Base-by-base conservation (phyloP, 192 early-diverging fungal species). In the Backusella psychrophila region DNA sequence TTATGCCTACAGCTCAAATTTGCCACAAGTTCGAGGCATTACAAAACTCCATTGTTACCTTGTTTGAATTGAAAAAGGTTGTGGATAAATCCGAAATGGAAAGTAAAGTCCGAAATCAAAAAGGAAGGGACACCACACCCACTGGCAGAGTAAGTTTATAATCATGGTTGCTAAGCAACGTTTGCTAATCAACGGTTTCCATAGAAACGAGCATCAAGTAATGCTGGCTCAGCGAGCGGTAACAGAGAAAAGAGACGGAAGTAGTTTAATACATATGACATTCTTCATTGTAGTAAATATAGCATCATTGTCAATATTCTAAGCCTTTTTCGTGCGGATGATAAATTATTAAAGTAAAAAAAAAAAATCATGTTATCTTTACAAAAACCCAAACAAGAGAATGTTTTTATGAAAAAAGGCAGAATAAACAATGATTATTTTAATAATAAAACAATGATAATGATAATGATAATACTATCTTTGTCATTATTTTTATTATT, bases 1-100 rank as follows among this genome's bases (percentile, higher is more conserved):
- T 88, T 7, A 96, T 98, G 92, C 91, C 93, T 5, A 98, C 95
- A 4, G 89, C 87, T 14, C 85, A 86, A 0, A 91, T 98, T 23
- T 94, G 93, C 80, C 87, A 90, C 31, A 91, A 91, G 72, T 96
- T 92, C 79, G 93, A 94, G 65, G 88, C 89, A 59, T 80, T 98
- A 66, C 90, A 92, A 71, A 84, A 86, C 53, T 92, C 91, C 12
- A 91, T 96, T 69, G 81, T 94, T 49, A 88, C 82, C 29, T 78
- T 97, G 76, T 80, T 96, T 67, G 97, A 98, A 74, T 81, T 94
- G 66, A 96, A 95, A 79, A 93, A 93, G 75, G 84, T 87, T 7
- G 90, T 89, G 1, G 96, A 98, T 78, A 94, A 93, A 83, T 77
- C 89, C 7, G 94, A 97, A 75, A 81, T 87, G 6, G 96, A 97